Conservation (phyloP, 2,329 filamentous ascomycete species). For the Colletotrichum incanum region DNA sequence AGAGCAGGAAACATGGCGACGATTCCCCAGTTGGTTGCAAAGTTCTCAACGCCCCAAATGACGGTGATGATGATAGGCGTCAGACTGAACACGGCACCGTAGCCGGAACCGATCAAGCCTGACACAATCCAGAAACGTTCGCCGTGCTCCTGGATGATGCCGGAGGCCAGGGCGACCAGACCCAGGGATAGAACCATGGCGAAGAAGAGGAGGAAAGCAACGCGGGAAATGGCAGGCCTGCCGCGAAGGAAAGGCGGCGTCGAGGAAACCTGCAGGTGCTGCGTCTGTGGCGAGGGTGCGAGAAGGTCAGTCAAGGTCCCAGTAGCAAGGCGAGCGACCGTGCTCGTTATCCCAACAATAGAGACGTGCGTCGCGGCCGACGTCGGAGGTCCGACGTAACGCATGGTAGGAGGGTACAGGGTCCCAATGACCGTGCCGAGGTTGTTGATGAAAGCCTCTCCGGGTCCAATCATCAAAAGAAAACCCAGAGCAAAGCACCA, state of each 20-base stretch:
- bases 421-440: slow-evolving; percentile 94
- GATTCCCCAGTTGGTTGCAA: slow-evolving; percentile 98
- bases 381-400: slow-evolving; percentile 62
- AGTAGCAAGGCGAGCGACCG: slow-evolving; percentile 89
- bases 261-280: slow-evolving; percentile 66
- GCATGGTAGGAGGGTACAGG: slow-evolving; percentile 74
- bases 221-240: slow-evolving; percentile 79
- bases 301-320: slow-evolving; percentile 91
- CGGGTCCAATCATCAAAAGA: slow-evolving; percentile 92
- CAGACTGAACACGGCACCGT: slow-evolving; percentile 91
- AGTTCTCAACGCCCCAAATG: slow-evolving; percentile 98
- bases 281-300: slow-evolving; percentile 77
- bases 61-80: slow-evolving; percentile 95
- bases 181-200: slow-evolving; percentile 82
- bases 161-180: slow-evolving; percentile 83
- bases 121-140: slow-evolving; percentile 90
- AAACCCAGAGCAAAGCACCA: slow-evolving; percentile 94
- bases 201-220: slow-evolving; percentile 84
- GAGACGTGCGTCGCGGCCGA: slow-evolving; percentile 91
- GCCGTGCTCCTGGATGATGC: slow-evolving; percentile 80
- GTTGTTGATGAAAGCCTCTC: slow-evolving; percentile 99
- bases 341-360: slow-evolving; percentile 91
- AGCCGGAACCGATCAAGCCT: slow-evolving; percentile 88
- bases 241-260: slow-evolving; percentile 42
- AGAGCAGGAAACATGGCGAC: slow-evolving; percentile 92